These are phyloP conservation scores for Lunasporangiospora selenospora DNA, from an alignment of 192 early-diverging fungal genomes.

Conservation along the genomic window DNA sequence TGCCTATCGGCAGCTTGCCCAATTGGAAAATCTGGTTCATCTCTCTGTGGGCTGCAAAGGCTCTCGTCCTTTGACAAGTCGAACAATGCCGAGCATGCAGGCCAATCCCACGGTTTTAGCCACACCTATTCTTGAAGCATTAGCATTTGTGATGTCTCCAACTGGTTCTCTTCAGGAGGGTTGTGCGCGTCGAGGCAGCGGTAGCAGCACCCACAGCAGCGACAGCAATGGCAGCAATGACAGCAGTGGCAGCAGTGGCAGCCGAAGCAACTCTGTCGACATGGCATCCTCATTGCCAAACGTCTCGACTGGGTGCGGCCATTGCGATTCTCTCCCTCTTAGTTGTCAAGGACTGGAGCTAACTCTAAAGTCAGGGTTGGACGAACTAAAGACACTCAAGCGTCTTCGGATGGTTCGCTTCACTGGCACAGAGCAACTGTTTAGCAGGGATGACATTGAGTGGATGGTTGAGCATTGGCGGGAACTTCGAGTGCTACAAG, in stretches of 20 bases:
- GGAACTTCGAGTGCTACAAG: slow-evolving; percentile 11
- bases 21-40: slow-evolving; percentile 8
- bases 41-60: slow-evolving; percentile 21
- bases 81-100: too few relatives aligned
- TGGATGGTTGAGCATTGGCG: slow-evolving; percentile 33
- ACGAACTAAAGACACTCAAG: slow-evolving; percentile 7
- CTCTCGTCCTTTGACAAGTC: too few relatives aligned
- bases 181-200: too few relatives aligned
- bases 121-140: too few relatives aligned
- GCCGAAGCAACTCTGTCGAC: neutral
- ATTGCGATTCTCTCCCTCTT: neutral
- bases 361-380: slow-evolving; percentile 7
- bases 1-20: slow-evolving; percentile 13
- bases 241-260: neutral
- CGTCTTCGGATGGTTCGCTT: slow-evolving; percentile 21
- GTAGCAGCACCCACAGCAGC: neutral
- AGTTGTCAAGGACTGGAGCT: slow-evolving; percentile 12
- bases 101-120: too few relatives aligned
- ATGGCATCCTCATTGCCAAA: neutral
- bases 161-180: too few relatives aligned
- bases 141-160: too few relatives aligned
- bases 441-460: slow-evolving; percentile 6
- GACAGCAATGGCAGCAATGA: neutral
- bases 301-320: neutral
- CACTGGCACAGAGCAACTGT: slow-evolving; percentile 9